Evolutionary conservation across 495 filamentous ascomycete species (phyloP), one percentile per base, ranked within the genome.

Genomic region (Penicillium herquei): DNA sequence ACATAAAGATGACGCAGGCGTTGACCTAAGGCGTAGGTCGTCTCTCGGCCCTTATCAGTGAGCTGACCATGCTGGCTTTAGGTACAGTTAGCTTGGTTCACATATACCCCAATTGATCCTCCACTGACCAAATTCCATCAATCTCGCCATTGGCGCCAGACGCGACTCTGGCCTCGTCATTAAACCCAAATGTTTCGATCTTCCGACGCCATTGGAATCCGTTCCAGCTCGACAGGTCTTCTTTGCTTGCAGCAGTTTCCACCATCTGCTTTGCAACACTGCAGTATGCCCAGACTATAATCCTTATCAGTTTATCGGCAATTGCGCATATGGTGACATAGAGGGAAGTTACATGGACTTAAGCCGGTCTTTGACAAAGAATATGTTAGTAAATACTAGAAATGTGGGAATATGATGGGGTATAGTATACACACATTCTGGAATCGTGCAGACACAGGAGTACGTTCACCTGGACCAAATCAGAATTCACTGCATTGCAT

Each of bases 281-380:
- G 74, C 94, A 98, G 73, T 97, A 98, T 8, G 94, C 89, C 94
- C 94, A 98, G 70, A 89, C 83, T 87, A 56, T 11, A 12, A 33
- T 48, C 17, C 8, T 16, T 43, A 49, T 67, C 31, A 71, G 69
- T 40, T 31, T 33, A 44, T 44, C 32, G 31, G 26, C 61, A 40
- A 39, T 39, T 14, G 9, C 3, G 21, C 18, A 39, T 43, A 17
- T 16, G 39, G 42, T 40, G 21, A 45, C 13, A 18, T 39, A 53
- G n/a, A n/a, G 57, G 30, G 39, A 17, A 57, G 64, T 66, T 81
- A 88, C 85, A 94, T 62, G 87, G 72, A 52, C 73, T 69, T 14
- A 97, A 78, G n/a, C 92, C 92, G 64, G 90, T 78, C 83, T 86
- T 56, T 35, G 54, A n/a, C n/a, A n/a, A n/a, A n/a, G 11, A 54